A percentile compares a stretch with the other conserved stretches of the same genome.
Conservation (phyloP, 2,329 filamentous ascomycete genomes). For the Cordyceps pruinosa region DNA sequence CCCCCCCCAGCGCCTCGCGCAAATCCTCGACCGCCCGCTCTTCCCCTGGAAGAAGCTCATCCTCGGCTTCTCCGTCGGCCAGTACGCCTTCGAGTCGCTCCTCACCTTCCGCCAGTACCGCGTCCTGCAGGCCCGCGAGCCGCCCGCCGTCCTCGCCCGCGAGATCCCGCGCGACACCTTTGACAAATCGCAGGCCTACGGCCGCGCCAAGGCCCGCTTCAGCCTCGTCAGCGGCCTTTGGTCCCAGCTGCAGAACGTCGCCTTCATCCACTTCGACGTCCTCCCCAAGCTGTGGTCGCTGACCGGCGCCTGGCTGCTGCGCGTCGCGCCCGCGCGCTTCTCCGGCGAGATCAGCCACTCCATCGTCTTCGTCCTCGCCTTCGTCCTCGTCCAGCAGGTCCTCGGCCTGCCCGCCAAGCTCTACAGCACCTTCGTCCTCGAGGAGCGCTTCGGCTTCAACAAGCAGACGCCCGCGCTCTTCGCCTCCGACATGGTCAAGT, state of each 20-base stretch:
- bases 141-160: constrained; percentile 79
- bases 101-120: constrained; percentile 86
- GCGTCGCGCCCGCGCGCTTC: constrained; percentile 70
- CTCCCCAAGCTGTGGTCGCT: constrained; percentile 85
- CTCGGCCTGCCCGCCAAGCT: constrained; percentile 74
- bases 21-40: constrained; percentile 79
- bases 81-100: constrained; percentile 85
- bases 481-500: constrained; percentile 85
- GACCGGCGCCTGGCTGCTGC: constrained; percentile 66
- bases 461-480: constrained; percentile 91
- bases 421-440: constrained; percentile 92
- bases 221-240: constrained; percentile 74
- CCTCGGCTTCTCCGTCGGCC: constrained; percentile 84
- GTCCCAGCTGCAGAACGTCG: constrained; percentile 80
- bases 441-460: constrained; percentile 98
- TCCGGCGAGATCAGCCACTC: constrained; percentile 90
- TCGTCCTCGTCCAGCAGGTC: constrained; percentile 73
- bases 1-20: constrained; percentile 60
- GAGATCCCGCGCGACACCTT: constrained; percentile 87
- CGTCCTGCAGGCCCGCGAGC: constrained; percentile 69
- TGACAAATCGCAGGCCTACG: constrained; percentile 94
- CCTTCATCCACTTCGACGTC: constrained; percentile 83
- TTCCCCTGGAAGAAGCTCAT: constrained; percentile 98
- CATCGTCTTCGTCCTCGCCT: constrained; percentile 83
- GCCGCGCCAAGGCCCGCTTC: constrained; percentile 91